Conservation (phyloP, 129 eudicot species). For the Scalesia atractyloides region DNA sequence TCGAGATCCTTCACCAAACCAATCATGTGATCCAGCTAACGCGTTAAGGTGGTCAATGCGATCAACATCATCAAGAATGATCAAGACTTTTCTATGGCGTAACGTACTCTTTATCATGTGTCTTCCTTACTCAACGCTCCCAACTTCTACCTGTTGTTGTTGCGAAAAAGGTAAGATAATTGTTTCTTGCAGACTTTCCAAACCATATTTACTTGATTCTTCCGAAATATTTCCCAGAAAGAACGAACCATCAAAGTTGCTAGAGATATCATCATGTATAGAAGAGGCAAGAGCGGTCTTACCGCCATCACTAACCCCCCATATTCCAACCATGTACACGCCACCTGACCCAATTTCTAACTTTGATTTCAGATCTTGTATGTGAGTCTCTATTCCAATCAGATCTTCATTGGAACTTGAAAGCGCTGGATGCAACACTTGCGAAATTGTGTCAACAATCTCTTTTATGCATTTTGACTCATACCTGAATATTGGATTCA, state of each 20-base stretch:
- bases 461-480: neutral
- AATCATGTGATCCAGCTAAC: neutral
- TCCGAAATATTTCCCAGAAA: neutral
- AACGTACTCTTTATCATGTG: neutral
- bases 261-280: neutral
- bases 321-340: neutral
- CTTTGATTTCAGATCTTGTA: neutral
- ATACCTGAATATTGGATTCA: neutral
- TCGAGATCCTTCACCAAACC: slow-evolving; percentile 7
- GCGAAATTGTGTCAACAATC: neutral
- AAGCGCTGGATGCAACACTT: neutral
- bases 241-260: neutral
- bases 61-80: slow-evolving; percentile 4
- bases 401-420: neutral
- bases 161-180: neutral
- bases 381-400: neutral
- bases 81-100: neutral
- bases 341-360: neutral
- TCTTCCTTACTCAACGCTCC: neutral
- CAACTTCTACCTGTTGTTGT: neutral
- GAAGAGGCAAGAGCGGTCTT: neutral
- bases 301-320: slow-evolving; percentile 7
- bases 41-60: neutral
- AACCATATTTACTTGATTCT: neutral
- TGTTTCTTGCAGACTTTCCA: neutral